A percentile compares a stretch with the other conserved stretches of the same genome.
phyloP scores from a whole-genome alignment of 345 rosid species.

The Populus pruinosa region DNA sequence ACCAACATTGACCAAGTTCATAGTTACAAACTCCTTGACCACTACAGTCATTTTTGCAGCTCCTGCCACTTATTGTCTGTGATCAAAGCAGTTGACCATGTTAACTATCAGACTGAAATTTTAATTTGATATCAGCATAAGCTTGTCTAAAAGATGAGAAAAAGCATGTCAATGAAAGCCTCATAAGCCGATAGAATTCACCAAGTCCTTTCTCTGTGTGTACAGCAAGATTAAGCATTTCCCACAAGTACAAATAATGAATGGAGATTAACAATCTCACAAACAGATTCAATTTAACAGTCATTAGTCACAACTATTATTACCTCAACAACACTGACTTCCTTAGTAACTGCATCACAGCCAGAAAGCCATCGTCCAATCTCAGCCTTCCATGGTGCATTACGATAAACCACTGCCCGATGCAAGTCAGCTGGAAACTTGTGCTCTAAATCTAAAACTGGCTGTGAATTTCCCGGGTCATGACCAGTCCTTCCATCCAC shows the following conservation, averaged over 20 bases:
- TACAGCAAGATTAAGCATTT: not conserved
- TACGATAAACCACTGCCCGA: conserved; percentile 61
- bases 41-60: conserved; percentile 64
- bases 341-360: conserved; percentile 57
- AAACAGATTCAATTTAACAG: not conserved
- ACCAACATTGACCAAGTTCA: conserved; percentile 72
- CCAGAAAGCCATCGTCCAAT: conserved; percentile 91
- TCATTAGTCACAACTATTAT: not conserved
- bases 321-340: conserved; percentile 63
- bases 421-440: conserved; percentile 76
- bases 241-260: not conserved
- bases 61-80: conserved; percentile 70
- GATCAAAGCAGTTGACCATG: conserved; percentile 10
- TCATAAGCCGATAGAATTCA: not conserved
- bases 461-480: conserved; percentile 20
- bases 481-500: conserved; percentile 18
- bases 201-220: not conserved
- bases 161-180: not conserved
- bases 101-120: not conserved
- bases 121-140: not conserved
- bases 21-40: conserved; percentile 87
- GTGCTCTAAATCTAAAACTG: conserved; percentile 41
- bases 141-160: not conserved
- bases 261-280: not conserved
- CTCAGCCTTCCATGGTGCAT: conserved; percentile 84